Base-by-base conservation (phyloP, 2,329 filamentous ascomycete species). In the Hypoxylon sp. region DNA sequence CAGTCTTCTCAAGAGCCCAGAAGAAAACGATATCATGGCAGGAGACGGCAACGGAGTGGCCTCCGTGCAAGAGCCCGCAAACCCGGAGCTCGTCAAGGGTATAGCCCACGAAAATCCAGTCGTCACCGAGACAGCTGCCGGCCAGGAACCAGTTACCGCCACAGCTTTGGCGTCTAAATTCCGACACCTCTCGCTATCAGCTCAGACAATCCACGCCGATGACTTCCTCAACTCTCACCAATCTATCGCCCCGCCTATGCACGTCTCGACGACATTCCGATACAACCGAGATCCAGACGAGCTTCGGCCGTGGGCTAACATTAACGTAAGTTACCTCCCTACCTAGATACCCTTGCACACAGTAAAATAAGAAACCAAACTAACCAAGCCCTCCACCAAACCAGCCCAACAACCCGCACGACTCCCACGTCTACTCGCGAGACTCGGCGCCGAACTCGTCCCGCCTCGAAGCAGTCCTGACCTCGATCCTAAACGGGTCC, bases 241-340 rank as follows among this genome's bases (percentile, higher is more conserved):
- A 40, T 91, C 94, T 67, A 88, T 97, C 46, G 91, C 93, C 8
- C 93, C 94, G 51, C 85, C 93, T 3, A 79, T 97, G 67, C 93
- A 97, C 70, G 84, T 95, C 58, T 91, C 91, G 55, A 97, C 93
- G 8, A 97, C 91, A 11, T 97, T 91, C 73, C 86, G 90, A 62
- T 97, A 97, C 71, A 77, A 79, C 19, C 73, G 77, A 43, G 80
- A 96, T 67, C 89, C 91, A 2, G 79, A 85, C 4, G 69, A 83
- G 19, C 80, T 96, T 34, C 73, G 55, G 68, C 52, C 68, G 16
- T 77, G 75, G 74, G 67, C 69, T 11, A 82, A 88, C 52, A 62
- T 71, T 19, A 81, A 83, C 66, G 86, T 88, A 72, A 72, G 79
- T 19, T 44, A 9, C 23, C 19, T 9, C 16, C 37, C 25, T 8